Percentiles rank a stretch among this genome's conserved stretches.
phyloP scores from a whole-genome alignment of 495 filamentous ascomycete species.

The Podospora conica region DNA sequence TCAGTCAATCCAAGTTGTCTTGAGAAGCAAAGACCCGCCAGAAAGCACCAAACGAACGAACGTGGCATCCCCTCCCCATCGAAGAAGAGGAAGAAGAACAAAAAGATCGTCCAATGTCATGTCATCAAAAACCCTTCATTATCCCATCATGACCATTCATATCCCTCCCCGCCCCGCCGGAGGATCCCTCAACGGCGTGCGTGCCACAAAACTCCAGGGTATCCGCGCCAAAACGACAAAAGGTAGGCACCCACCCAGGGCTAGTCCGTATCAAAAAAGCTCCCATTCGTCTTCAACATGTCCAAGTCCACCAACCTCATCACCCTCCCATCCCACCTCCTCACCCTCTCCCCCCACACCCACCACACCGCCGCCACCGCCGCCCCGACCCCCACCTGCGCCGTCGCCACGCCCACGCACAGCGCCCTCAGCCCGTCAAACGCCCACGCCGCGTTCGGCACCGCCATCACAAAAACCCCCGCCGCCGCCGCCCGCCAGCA shows the following conservation, averaged over 20 bases:
- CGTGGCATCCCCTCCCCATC: neutral
- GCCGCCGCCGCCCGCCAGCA: slow-evolving; percentile 30
- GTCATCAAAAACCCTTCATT: neutral
- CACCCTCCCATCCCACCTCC: slow-evolving; percentile 34
- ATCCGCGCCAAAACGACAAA: neutral
- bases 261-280: slow-evolving; percentile 43
- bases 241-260: neutral
- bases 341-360: slow-evolving; percentile 32
- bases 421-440: slow-evolving; percentile 32
- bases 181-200: neutral
- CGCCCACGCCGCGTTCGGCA: slow-evolving; percentile 29
- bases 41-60: neutral
- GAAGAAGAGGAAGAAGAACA: neutral
- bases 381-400: slow-evolving; percentile 28
- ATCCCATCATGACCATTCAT: neutral
- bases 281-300: slow-evolving; percentile 32
- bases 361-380: slow-evolving; percentile 30
- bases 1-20: neutral
- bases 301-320: slow-evolving; percentile 39
- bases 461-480: slow-evolving; percentile 35
- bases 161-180: neutral
- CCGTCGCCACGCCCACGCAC: slow-evolving; percentile 30
- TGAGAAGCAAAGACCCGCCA: neutral
- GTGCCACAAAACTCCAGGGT: neutral
- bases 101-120: neutral